phyloP scores from a whole-genome alignment of 2,329 filamentous ascomycete genomes.

The Aschersonia sp. region DNA sequence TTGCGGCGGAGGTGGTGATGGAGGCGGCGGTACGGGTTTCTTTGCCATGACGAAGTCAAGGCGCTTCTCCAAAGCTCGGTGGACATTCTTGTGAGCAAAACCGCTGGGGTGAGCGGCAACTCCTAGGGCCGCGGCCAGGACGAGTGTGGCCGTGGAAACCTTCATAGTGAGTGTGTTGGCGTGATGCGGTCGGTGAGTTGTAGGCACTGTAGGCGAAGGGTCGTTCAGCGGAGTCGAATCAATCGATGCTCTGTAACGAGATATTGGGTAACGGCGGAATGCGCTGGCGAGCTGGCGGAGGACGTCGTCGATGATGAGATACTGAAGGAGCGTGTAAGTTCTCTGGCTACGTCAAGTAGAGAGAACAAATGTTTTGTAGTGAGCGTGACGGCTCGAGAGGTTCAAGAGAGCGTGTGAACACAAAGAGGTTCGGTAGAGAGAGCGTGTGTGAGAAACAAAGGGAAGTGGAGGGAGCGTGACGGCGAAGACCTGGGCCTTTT shows the following conservation, averaged over 20 bases:
- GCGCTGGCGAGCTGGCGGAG: not conserved
- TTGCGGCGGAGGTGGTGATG: not conserved
- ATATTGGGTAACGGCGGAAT: not conserved
- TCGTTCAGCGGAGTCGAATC: constrained; percentile 1
- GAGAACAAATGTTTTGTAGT: not conserved
- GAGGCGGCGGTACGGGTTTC: constrained; percentile 16
- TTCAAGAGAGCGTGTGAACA: not conserved
- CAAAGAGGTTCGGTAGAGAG: too few species aligned
- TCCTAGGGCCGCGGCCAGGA: constrained; percentile 25
- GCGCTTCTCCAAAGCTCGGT: constrained; percentile 16
- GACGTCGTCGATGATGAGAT: not conserved
- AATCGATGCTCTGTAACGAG: not conserved
- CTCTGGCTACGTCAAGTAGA: not conserved
- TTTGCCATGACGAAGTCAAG: constrained; percentile 19
- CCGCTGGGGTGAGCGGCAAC: constrained; percentile 25
- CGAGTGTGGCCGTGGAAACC: constrained; percentile 20
- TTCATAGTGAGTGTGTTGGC: constrained; percentile 20
- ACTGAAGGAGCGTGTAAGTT: not conserved
- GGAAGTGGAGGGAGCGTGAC: not conserved
- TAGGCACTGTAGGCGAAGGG: not conserved
- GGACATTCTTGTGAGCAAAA: constrained; percentile 19
- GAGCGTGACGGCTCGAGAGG: constrained; percentile 2
- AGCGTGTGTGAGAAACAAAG: not conserved
- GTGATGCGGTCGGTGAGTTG: not conserved
- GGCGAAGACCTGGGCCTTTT: constrained; percentile 3